Evolutionary conservation across 2,329 filamentous ascomycete species (phyloP), one percentile per base, ranked within the genome.

Genomic region (Colletotrichum limetticola): DNA sequence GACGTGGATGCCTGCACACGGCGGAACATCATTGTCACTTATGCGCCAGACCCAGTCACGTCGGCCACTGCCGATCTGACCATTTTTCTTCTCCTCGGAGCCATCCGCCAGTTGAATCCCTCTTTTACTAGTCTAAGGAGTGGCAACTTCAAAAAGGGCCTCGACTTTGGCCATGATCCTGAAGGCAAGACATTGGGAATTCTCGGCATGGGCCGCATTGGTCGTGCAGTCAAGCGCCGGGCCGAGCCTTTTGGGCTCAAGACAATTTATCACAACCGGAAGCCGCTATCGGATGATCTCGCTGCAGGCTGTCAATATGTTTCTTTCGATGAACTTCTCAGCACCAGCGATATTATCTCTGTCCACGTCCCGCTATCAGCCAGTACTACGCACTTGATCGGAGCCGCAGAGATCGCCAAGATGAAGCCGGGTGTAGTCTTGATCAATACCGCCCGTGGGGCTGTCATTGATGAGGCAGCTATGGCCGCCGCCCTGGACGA

Each of bases 341-440:
- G 82, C 68, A 86, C 82, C 2, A 87, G 87, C 56, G 88, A 91
- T 74, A 87, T 91, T 5, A 79, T 91, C 52, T 88, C 85, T 65
- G 78, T 90, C 35, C 88, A 90, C 74, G 78, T 91, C 26, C 85
- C 88, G 3, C 82, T 91, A 12, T 82, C 87, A 81, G 75, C 79
- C 82, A 82, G 82, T 0, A 90, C 89, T 22, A 83, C 80, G 66
- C 87, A 90, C 72, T 86, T 90, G 71, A 87, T 91, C 60, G 83
- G 83, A 11, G 84, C 83, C 53, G 76, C 82, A 5, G 84, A 90
- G 74, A 86, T 91, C 52, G 83, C 82, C 6, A 79, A 81, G 76
- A 89, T 88, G 85, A 91, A 90, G 78, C 81, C 86, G n/a, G 88
- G 88, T 0, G 83, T 89, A 0, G 81, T 90, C 7, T 82, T 91